Evolutionary conservation across 1,284 basidiomycete species (phyloP).

Genomic region (Rhodotorula sp.): DNA sequence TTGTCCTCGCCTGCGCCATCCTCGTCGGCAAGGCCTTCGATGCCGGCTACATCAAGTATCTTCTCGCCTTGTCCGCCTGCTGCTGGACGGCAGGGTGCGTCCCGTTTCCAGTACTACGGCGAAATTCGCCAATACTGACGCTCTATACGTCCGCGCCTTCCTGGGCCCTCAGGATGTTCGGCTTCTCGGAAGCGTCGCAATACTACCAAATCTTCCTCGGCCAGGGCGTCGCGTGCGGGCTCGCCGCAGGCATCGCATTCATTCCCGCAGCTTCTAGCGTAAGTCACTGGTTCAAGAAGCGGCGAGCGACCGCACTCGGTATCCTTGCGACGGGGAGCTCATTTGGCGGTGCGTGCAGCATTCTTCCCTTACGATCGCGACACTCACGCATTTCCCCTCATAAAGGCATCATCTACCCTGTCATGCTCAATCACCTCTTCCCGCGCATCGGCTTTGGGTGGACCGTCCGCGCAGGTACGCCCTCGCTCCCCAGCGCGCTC

Average conservation of each 20-base stretch:
- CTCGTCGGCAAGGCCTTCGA: slow-evolving; percentile 44
- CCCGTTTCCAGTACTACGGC: too few relatives aligned
- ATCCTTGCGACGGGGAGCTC: slow-evolving; percentile 42
- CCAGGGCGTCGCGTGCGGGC: slow-evolving; percentile 40
- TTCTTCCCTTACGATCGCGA: too few relatives aligned
- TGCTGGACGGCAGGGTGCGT: slow-evolving; percentile 39
- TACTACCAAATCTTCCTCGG: slow-evolving; percentile 42
- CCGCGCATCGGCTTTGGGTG: slow-evolving; percentile 34
- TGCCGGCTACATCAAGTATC: slow-evolving; percentile 41
- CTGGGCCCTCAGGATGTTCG: slow-evolving; percentile 27
- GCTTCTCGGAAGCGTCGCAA: slow-evolving; percentile 26
- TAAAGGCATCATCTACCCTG: slow-evolving; percentile 22
- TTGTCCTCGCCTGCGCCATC: slow-evolving; percentile 35
- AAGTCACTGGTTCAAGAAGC: slow-evolving; percentile 43
- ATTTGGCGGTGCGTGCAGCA: slow-evolving; percentile 36
- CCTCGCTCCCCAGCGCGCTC: too few relatives aligned
- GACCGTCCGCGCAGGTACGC: slow-evolving; percentile 27
- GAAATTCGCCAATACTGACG: too few relatives aligned
- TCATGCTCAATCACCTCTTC: slow-evolving; percentile 36
- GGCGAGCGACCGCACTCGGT: slow-evolving; percentile 43
- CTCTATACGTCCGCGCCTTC: too few relatives aligned
- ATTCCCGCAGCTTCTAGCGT: slow-evolving; percentile 41
- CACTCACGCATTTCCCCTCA: neutral
- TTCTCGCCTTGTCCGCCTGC: slow-evolving; percentile 28
- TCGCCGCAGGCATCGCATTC: slow-evolving; percentile 41